These are phyloP conservation scores for Medicago ruthenica DNA, from an alignment of 306 rosid species.

Conservation along the genomic window DNA sequence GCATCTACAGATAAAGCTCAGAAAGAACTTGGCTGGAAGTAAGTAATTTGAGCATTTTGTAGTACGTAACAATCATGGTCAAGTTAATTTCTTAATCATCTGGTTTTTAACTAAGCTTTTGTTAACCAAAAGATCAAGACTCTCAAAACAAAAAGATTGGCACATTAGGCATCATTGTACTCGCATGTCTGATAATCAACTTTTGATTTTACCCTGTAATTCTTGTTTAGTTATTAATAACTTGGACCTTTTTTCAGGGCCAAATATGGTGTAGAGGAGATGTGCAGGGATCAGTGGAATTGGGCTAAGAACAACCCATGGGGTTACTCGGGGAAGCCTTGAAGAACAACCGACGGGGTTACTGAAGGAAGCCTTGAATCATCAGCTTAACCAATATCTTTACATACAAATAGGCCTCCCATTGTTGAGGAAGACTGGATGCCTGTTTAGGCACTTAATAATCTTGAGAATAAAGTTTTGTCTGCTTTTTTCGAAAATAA, in stretches of 20 bases:
- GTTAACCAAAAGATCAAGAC: slow-evolving; percentile 4
- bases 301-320: slow-evolving; percentile 92
- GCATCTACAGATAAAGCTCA: slow-evolving; percentile 87
- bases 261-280: slow-evolving; percentile 68
- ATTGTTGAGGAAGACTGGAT: slow-evolving; percentile 22
- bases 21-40: slow-evolving; percentile 93
- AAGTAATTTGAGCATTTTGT: slow-evolving; percentile 44
- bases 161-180: slow-evolving; percentile 23
- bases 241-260: slow-evolving; percentile 47
- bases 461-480: slow-evolving; percentile 11
- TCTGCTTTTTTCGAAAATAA: neutral
- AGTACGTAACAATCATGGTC: neutral
- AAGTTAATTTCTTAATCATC: slow-evolving; percentile 13
- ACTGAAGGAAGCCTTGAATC: no score
- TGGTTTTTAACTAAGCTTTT: slow-evolving; percentile 19
- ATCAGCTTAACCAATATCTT: slow-evolving; percentile 4
- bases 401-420: neutral
- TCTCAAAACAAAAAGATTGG: slow-evolving; percentile 16
- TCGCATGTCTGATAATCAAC: slow-evolving; percentile 31
- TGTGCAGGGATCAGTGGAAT: slow-evolving; percentile 99
- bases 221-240: slow-evolving; percentile 3
- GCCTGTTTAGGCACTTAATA: neutral
- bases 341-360: neutral
- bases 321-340: slow-evolving; percentile 66
- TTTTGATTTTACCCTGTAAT: slow-evolving; percentile 1